Percentiles rank a stretch among this genome's conserved stretches.
Evolutionary conservation across 2,329 filamentous ascomycete species (phyloP).

Genomic region (Emmonsiellopsis sp.): DNA sequence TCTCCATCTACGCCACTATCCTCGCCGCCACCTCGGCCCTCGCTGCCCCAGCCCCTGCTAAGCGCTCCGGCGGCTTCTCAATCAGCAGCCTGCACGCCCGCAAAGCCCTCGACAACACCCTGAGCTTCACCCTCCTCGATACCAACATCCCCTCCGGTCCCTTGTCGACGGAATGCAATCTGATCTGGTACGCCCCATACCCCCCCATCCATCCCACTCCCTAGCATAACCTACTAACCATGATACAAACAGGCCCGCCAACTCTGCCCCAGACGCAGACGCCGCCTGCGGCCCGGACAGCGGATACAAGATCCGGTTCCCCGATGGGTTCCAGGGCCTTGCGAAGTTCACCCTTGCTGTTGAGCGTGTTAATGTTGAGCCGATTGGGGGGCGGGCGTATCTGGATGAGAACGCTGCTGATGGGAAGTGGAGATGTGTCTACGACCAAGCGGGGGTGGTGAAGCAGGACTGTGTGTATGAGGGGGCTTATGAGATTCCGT

Average conservation of each 20-base stretch:
- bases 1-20: neutral
- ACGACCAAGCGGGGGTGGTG: neutral
- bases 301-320: constrained; percentile 15
- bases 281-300: constrained; percentile 19
- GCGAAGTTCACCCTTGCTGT: constrained; percentile 5
- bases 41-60: neutral
- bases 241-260: neutral
- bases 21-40: neutral
- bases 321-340: constrained; percentile 23
- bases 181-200: neutral
- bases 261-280: constrained; percentile 5
- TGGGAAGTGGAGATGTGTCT: constrained; percentile 1
- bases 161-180: neutral
- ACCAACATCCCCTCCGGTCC: neutral
- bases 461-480: neutral
- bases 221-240: neutral
- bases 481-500: neutral
- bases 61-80: neutral
- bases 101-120: neutral
- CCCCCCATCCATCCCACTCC: neutral
- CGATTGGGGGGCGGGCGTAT: neutral
- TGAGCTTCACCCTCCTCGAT: neutral
- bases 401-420: neutral
- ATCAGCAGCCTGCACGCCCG: neutral
- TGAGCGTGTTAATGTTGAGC: neutral